phyloP scores from a whole-genome alignment of 2,329 filamentous ascomycete species.

The Karstenula rhodostoma region DNA sequence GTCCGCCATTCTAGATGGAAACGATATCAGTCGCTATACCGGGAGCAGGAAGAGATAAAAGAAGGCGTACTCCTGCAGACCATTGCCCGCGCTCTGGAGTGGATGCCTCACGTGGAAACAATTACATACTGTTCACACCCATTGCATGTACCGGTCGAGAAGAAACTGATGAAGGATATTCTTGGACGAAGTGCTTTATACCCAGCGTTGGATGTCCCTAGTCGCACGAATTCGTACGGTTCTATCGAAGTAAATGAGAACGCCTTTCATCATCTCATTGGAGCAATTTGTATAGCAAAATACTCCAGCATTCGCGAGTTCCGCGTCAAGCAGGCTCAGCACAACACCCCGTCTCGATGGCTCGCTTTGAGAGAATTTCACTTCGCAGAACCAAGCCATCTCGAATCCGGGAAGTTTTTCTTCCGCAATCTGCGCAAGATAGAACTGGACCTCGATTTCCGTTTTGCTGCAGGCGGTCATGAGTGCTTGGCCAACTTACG shows the following conservation, averaged over 20 bases:
- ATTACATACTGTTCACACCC: constrained; percentile 38
- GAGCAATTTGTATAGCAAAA: constrained; percentile 29
- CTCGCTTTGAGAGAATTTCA: constrained; percentile 14
- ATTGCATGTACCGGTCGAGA: constrained; percentile 31
- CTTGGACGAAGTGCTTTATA: constrained; percentile 23
- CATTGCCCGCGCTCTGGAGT: constrained; percentile 31
- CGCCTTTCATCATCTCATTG: constrained; percentile 40
- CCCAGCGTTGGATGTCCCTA: neutral
- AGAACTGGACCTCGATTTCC: constrained; percentile 15
- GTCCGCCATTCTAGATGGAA: constrained; percentile 31
- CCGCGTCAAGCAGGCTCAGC: constrained; percentile 15
- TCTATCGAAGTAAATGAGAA: constrained; percentile 17
- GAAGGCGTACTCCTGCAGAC: constrained; percentile 33
- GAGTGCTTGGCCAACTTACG: constrained; percentile 14
- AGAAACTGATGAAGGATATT: constrained; percentile 28
- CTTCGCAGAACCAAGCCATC: constrained; percentile 11
- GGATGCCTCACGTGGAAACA: constrained; percentile 34
- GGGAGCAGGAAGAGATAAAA: constrained; percentile 40
- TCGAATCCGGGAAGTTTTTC: constrained; percentile 22
- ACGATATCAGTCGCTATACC: constrained; percentile 32
- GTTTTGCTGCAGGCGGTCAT: neutral
- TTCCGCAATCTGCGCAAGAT: constrained; percentile 23
- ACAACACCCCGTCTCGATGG: constrained; percentile 23
- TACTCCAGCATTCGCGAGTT: constrained; percentile 35
- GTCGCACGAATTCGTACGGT: neutral